These are phyloP conservation scores for Tolypocladium ovalisporum DNA, from an alignment of 2,329 filamentous ascomycete species.

Conservation along the genomic window DNA sequence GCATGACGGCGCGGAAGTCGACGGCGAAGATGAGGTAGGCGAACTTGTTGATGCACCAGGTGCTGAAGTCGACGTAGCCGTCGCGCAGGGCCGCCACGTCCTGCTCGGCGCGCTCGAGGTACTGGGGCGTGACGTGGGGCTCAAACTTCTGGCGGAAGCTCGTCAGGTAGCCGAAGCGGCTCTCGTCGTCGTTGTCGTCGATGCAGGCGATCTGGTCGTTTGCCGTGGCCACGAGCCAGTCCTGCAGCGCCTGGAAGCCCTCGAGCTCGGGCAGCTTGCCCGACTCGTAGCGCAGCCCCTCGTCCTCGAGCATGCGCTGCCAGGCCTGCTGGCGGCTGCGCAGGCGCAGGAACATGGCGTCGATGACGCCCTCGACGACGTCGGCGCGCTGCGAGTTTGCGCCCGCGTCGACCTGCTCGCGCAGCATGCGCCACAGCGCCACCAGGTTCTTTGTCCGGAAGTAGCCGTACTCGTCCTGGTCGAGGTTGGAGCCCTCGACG, in stretches of 20 bases:
- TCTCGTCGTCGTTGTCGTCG: conserved; percentile 74
- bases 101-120: conserved; percentile 60
- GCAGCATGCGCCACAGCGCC: conserved; percentile 95
- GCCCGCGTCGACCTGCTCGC: conserved; percentile 81
- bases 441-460: conserved; percentile 86
- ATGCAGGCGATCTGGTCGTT: conserved; percentile 99
- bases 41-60: conserved; percentile 83
- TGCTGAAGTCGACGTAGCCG: conserved; percentile 90
- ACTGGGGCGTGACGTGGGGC: conserved; percentile 67
- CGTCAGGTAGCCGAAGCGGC: conserved; percentile 69
- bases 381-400: conserved; percentile 77
- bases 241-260: conserved; percentile 70
- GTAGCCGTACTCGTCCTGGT: conserved; percentile 79
- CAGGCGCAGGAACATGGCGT: conserved; percentile 87
- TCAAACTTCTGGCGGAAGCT: conserved; percentile 79
- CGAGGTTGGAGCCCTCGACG: conserved; percentile 63
- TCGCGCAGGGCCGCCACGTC: conserved; percentile 72
- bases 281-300: conserved; percentile 62
- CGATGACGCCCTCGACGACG: conserved; percentile 88
- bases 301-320: conserved; percentile 81
- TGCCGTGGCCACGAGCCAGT: conserved; percentile 93
- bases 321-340: conserved; percentile 74
- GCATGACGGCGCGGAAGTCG: conserved; percentile 75
- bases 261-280: conserved; percentile 44
- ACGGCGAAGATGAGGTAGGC: conserved; percentile 78